Conservation (phyloP, 371 early-diverging fungal genomes). For the Mucor sp. region DNA sequence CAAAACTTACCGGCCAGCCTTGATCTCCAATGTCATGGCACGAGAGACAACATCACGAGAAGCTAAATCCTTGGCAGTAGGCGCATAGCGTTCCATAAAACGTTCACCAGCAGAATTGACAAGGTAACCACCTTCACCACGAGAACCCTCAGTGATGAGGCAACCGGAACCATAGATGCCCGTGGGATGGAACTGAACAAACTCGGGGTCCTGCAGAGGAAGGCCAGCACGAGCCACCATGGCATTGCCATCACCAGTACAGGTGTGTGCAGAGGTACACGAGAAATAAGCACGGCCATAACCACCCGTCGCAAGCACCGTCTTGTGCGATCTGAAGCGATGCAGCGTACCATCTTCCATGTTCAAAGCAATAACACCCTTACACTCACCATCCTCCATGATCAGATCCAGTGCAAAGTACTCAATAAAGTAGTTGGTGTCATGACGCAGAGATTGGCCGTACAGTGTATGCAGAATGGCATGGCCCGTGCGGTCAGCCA, state of each 20-base stretch:
- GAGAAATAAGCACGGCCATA: constrained; percentile 99
- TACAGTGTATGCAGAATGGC: constrained; percentile 96
- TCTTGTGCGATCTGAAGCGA: constrained; percentile 96
- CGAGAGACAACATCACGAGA: constrained; percentile 98
- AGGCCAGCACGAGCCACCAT: constrained; percentile 92
- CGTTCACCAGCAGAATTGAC: constrained; percentile 93
- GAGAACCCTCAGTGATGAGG: constrained; percentile 96
- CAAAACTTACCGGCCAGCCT: no score
- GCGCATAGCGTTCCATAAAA: constrained; percentile 99
- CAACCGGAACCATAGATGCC: constrained; percentile 98
- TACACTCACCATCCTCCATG: constrained; percentile 97
- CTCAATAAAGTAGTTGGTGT: constrained; percentile 97
- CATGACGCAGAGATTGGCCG: constrained; percentile 93
- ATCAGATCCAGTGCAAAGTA: constrained; percentile 98
- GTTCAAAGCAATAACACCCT: constrained; percentile 94
- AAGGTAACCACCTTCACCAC: constrained; percentile 96
- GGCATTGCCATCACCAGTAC: constrained; percentile 98
- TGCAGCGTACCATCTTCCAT: constrained; percentile 98
- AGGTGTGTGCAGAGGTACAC: constrained; percentile 98
- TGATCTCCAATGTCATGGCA: constrained; percentile 97
- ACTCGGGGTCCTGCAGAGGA: constrained; percentile 95
- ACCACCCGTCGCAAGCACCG: constrained; percentile 99
- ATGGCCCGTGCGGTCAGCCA: constrained; percentile 98
- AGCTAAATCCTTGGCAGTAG: constrained; percentile 97
- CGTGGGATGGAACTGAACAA: constrained; percentile 98